Conservation (phyloP, 805 yeast genomes). For the Metschnikowia anglica region DNA sequence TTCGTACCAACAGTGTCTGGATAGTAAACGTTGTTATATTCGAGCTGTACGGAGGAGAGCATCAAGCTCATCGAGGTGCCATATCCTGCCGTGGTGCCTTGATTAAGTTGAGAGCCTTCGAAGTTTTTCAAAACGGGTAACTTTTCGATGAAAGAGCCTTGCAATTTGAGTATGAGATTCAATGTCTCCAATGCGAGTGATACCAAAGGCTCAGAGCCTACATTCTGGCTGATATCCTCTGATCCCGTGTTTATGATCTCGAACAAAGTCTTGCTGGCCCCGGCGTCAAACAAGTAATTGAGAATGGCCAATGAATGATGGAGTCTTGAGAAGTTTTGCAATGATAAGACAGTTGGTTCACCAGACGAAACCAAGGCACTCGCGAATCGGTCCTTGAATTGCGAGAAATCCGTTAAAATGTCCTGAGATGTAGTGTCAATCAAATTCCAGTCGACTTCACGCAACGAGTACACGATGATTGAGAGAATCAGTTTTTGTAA, state of each 20-base stretch:
- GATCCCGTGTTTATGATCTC: slow-evolving; percentile 56
- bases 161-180: slow-evolving; percentile 47
- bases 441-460: slow-evolving; percentile 42
- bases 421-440: slow-evolving; percentile 53
- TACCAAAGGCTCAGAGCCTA: slow-evolving; percentile 36
- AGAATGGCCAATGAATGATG: slow-evolving; percentile 71
- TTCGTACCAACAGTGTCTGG: slow-evolving; percentile 52
- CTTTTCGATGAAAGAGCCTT: slow-evolving; percentile 58
- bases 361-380: slow-evolving; percentile 19
- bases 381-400: slow-evolving; percentile 25
- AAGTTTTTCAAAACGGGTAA: slow-evolving; percentile 49
- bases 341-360: slow-evolving; percentile 16
- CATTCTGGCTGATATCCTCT: slow-evolving; percentile 52
- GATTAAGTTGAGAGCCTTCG: slow-evolving; percentile 17
- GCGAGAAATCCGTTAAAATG: slow-evolving; percentile 29
- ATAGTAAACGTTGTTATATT: slow-evolving; percentile 34
- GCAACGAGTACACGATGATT: slow-evolving; percentile 44
- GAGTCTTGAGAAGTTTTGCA: slow-evolving; percentile 44
- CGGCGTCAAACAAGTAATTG: slow-evolving; percentile 60
- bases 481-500: slow-evolving; percentile 57
- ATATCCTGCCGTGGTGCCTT: slow-evolving; percentile 21
- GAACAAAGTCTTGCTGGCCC: slow-evolving; percentile 56
- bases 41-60: slow-evolving; percentile 22
- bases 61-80: slow-evolving; percentile 32
- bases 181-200: slow-evolving; percentile 45